Percentiles rank a stretch among this genome's conserved stretches.
phyloP scores from a whole-genome alignment of 495 filamentous ascomycete species.

The Terfezia boudieri region DNA sequence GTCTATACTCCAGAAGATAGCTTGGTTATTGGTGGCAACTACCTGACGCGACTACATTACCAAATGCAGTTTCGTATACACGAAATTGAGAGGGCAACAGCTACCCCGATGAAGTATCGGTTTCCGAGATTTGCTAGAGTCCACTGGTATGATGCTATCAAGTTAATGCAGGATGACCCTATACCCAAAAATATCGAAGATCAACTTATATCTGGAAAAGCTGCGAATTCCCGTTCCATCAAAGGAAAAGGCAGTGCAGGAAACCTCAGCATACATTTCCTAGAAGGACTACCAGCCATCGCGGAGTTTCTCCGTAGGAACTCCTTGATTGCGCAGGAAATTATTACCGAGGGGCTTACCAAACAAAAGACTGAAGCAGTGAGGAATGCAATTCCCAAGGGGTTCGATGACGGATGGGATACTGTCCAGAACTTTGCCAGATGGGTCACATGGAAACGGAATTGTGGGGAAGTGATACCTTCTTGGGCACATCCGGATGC shows the following conservation, averaged over 20 bases:
- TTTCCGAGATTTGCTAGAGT: conserved; percentile 58
- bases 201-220: conserved; percentile 33
- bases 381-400: background rate
- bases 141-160: conserved; percentile 47
- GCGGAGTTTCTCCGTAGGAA: conserved; percentile 43
- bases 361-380: background rate
- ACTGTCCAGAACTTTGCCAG: background rate
- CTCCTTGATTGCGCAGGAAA: conserved; percentile 42
- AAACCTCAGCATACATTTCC: conserved; percentile 26
- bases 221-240: conserved; percentile 32
- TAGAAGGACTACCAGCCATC: conserved; percentile 43
- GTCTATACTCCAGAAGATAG: conserved; percentile 62
- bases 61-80: conserved; percentile 48
- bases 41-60: conserved; percentile 46
- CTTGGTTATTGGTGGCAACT: conserved; percentile 57
- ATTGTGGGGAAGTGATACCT: background rate
- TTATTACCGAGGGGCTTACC: conserved; percentile 22
- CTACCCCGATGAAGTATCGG: conserved; percentile 43
- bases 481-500: background rate
- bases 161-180: conserved; percentile 45
- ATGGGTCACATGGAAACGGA: background rate
- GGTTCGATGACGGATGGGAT: background rate
- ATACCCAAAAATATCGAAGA: conserved; percentile 36
- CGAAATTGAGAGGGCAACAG: conserved; percentile 51
- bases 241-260: conserved; percentile 24